Base-by-base conservation (phyloP, 306 rosid species). In the Ormosia semicastrata region DNA sequence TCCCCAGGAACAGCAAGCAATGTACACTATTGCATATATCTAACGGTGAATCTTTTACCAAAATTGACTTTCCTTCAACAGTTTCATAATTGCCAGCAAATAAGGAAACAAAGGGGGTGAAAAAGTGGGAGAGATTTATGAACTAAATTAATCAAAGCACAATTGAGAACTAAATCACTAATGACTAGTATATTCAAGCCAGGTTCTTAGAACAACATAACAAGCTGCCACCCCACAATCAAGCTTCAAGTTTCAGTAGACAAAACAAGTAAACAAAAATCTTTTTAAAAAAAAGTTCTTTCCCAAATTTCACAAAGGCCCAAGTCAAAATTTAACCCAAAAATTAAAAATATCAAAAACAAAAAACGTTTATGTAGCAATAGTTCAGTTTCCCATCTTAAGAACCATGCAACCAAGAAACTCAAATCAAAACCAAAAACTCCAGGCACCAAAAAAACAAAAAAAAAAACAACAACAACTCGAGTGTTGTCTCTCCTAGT, bases 191-290 rank as follows among this genome's bases (percentile, higher is more conserved):
- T n/a, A n/a, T n/a, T n/a, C n/a, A 49, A 67, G 18, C 36, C 8
- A 14, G 14, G 41, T 15, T 58, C 75, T 49, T 17, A 3, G 17
- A 32, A 74, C 74, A 85, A 73, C 33, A 73, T 52, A 66, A 52
- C 66, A 68, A 74, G 67, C 71, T 76, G 32, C 67, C 66, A 36
- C 32, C 49, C 50, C 71, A 74, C 2, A 78, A 73, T 14, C 81
- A 64, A 72, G 44, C 39, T 62, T 41, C 39, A 14, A 52, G 14
- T 41, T 66, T 50, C 81, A 32, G 44, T 33, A 77, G 24, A 63
- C 41, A 66, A 41, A 73, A 4, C 14, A 62, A 60, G 46, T 41
- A 53, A 59, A 52, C 10, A 12, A 59, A 49, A 73, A 44, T 8
- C 2, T 0, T 0, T 1, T 6, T 34, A 3, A 9, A 7, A 49